These are phyloP conservation scores for Eucalyptus cloeziana DNA, from an alignment of 345 rosid species.

Conservation along the genomic window DNA sequence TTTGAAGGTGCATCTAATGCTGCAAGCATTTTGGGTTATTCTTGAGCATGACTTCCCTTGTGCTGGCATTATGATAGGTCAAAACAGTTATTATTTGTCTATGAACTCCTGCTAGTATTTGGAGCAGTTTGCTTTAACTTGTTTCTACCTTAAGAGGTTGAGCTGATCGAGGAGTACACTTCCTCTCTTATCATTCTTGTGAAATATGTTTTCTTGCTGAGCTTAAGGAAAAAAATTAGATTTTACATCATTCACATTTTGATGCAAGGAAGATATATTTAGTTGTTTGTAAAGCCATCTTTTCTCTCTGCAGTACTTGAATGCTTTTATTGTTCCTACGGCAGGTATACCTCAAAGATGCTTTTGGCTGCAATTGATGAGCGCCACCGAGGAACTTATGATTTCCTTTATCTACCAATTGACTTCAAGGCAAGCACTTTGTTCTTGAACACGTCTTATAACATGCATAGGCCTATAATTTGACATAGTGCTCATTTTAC, in stretches of 20 bases:
- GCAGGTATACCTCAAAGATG: conserved; percentile 44
- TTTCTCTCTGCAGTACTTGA: neutral
- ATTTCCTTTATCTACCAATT: conserved; percentile 61
- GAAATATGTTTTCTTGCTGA: neutral
- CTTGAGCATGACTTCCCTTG: neutral
- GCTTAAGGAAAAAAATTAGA: neutral
- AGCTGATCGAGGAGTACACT: neutral
- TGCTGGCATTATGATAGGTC: neutral
- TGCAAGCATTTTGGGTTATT: neutral
- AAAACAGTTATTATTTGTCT: neutral
- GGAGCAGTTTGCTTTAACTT: neutral
- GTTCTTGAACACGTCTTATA: neutral
- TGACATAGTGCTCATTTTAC: neutral
- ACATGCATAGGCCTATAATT: neutral
- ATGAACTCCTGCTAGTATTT: neutral
- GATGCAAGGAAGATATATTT: neutral
- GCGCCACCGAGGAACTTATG: conserved; percentile 46
- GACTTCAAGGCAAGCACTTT: conserved; percentile 50
- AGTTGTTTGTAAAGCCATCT: neutral
- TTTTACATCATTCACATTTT: neutral
- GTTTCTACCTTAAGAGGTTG: neutral
- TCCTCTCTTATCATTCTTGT: neutral
- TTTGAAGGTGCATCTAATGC: neutral
- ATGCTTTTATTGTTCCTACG: neutral
- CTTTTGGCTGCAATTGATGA: conserved; percentile 70